Conservation (phyloP, 2,329 filamentous ascomycete species). For the Phialophora expanda region DNA sequence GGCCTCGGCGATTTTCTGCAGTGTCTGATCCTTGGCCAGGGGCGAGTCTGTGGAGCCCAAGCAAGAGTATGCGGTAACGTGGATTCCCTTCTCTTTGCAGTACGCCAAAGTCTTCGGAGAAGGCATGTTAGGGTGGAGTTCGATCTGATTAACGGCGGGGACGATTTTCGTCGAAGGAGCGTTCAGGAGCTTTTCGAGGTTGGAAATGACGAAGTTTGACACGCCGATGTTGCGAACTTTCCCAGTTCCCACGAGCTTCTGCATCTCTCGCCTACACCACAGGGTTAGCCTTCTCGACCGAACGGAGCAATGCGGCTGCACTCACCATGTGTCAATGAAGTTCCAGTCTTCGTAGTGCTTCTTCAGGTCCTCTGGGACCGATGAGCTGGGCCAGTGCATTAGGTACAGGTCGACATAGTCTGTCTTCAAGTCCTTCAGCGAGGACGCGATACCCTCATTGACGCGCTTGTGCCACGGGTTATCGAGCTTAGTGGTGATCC, state of each 20-base stretch:
- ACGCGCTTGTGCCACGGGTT: constrained; percentile 75
- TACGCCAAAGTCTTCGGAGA: constrained; percentile 79
- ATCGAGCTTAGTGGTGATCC: constrained; percentile 80
- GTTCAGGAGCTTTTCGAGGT: constrained; percentile 76
- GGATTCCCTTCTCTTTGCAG: constrained; percentile 74
- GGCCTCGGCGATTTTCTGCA: constrained; percentile 38
- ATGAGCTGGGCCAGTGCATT: constrained; percentile 60
- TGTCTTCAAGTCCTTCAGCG: constrained; percentile 64
- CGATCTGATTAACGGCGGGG: constrained; percentile 74
- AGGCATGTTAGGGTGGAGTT: constrained; percentile 79
- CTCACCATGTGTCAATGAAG: constrained; percentile 75
- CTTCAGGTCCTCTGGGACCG: constrained; percentile 42
- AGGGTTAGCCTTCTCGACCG: constrained; percentile 47
- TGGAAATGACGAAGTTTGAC: constrained; percentile 82
- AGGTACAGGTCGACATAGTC: constrained; percentile 74
- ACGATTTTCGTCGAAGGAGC: constrained; percentile 67
- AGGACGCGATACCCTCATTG: constrained; percentile 65
- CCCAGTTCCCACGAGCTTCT: constrained; percentile 53
- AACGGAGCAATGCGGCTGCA: neutral
- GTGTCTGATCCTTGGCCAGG: constrained; percentile 59
- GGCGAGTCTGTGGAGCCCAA: constrained; percentile 73
- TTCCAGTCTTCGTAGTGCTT: constrained; percentile 79
- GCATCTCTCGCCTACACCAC: constrained; percentile 41
- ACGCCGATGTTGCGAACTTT: constrained; percentile 83
- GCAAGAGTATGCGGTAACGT: constrained; percentile 69